A percentile compares a stretch with the other conserved stretches of the same genome.
These are phyloP conservation scores for Mycena rebaudengoi DNA, from an alignment of 768 basidiomycete species.

Conservation along the genomic window DNA sequence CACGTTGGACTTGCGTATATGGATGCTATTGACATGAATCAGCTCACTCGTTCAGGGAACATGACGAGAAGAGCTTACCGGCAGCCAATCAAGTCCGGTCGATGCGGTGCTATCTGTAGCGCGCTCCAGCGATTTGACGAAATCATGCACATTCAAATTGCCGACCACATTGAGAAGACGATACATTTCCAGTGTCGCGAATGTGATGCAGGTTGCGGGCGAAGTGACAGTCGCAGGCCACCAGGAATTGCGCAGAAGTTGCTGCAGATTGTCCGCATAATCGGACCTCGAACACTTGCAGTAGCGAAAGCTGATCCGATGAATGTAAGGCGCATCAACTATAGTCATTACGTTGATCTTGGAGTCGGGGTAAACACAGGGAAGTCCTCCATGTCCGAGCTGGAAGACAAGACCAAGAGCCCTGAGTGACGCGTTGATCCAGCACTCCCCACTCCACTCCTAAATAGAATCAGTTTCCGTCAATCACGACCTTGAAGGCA, in stretches of 20 bases:
- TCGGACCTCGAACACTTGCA: slow-evolving; percentile 16
- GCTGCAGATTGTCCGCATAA: not conserved
- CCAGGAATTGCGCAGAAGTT: not conserved
- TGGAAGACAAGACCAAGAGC: slow-evolving; percentile 20
- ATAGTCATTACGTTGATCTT: not conserved
- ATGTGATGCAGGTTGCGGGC: slow-evolving; percentile 19
- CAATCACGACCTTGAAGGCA: not conserved
- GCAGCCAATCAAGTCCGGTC: not conserved
- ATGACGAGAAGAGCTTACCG: not conserved
- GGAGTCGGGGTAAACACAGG: not conserved
- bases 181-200: slow-evolving; percentile 9
- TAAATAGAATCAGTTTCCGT: not conserved
- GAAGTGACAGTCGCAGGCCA: slow-evolving; percentile 15
- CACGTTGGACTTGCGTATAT: not conserved
- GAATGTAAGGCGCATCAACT: slow-evolving; percentile 8
- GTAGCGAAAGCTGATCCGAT: slow-evolving; percentile 1
- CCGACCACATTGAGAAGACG: slow-evolving; percentile 17
- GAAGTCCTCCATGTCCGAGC: slow-evolving; percentile 18
- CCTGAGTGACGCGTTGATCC: not conserved
- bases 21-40: too few relatives aligned
- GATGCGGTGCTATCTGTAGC: not conserved
- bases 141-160: not conserved
- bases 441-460: slow-evolving; percentile 23
- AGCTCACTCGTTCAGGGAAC: too few relatives aligned
- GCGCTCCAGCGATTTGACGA: not conserved